Base-by-base conservation (phyloP, 2,329 filamentous ascomycete species). In the Arthroderma uncinatum region DNA sequence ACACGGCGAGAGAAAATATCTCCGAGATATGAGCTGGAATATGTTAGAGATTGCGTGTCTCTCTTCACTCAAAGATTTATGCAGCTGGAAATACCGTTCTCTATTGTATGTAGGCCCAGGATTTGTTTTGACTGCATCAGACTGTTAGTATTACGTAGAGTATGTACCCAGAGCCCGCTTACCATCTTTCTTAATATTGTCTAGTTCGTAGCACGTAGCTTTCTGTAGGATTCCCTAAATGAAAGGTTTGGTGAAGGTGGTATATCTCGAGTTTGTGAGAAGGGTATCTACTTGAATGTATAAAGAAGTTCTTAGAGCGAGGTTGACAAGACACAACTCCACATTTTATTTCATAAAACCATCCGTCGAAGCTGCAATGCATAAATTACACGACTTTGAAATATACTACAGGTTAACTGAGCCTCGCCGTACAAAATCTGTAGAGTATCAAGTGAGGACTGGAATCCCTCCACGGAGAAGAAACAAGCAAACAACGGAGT, bases 121-220 rank as follows among this genome's bases (percentile, higher is more conserved):
- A 96, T 98, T 85, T 97, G 93, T 77, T 97, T 97, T 57, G 93
- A 98, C 93, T 96, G 47, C 33, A 57, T 59, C 30, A 59, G 12
- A 14, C 6, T 39, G 40, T 60, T 36, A 58, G 54, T 33, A 52
- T 19, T 12, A 53, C 4, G 8, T 25, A 9, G 52, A 54, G 19
- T n/a, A 39, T 23, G 10, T n/a, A 19, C 16, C 7, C 7, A 7
- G 28, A 3, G 28, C 14, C 5, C 28, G 16, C 25, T 50, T 33
- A 30, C 47, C 47, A 50, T 50, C n/a, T 50, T 50, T 30, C 28
- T 30, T 30, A 30, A 30, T 30, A 7, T n/a, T n/a, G n/a, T n/a
- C n/a, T n/a, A n/a, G n/a, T n/a, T n/a, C n/a, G n/a, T n/a, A n/a
- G n/a, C n/a, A n/a, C n/a, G n/a, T n/a, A n/a, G n/a, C n/a, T n/a